phyloP scores from a whole-genome alignment of 805 yeast genomes.

The Kodamaea laetipori region DNA sequence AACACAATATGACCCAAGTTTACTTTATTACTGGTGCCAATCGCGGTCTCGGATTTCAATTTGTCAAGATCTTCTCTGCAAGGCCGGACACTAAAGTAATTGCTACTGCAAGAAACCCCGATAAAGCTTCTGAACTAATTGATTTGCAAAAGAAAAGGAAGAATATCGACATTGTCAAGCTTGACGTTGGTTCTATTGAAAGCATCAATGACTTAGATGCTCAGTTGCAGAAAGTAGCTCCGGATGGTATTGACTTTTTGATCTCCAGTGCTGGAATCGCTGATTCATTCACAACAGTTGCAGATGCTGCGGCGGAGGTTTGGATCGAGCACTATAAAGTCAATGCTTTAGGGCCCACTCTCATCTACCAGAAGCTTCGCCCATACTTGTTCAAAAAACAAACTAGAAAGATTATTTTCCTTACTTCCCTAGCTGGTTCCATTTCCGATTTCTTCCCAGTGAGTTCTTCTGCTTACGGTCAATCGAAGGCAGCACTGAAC shows the following conservation, averaged over 20 bases:
- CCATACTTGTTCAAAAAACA: slow-evolving; percentile 21
- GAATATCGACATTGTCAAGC: slow-evolving; percentile 22
- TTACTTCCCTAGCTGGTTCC: slow-evolving; percentile 29
- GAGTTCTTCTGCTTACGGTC: slow-evolving; percentile 32
- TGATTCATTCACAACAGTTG: slow-evolving; percentile 5
- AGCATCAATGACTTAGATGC: slow-evolving; percentile 19
- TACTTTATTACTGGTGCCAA: slow-evolving; percentile 47
- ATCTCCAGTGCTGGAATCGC: slow-evolving; percentile 26
- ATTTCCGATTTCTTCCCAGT: slow-evolving; percentile 19
- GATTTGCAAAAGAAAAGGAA: slow-evolving; percentile 15
- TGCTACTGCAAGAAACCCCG: slow-evolving; percentile 16
- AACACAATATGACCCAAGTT: slow-evolving; percentile 11
- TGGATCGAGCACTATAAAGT: slow-evolving; percentile 17
- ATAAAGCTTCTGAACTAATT: slow-evolving; percentile 19
- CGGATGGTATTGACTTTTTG: slow-evolving; percentile 26
- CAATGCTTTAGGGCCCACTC: slow-evolving; percentile 27
- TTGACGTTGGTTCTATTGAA: slow-evolving; percentile 21
- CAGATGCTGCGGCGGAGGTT: slow-evolving; percentile 9
- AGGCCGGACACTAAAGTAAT: slow-evolving; percentile 20
- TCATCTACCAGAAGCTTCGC: slow-evolving; percentile 18
- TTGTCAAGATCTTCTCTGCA: slow-evolving; percentile 21
- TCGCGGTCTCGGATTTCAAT: slow-evolving; percentile 43
- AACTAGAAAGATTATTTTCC: slow-evolving; percentile 26
- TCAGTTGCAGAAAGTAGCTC: slow-evolving; percentile 14
- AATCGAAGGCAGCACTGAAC: slow-evolving; percentile 42